phyloP scores from a whole-genome alignment of 805 yeast genomes.

The Lipomyces lipofer region DNA sequence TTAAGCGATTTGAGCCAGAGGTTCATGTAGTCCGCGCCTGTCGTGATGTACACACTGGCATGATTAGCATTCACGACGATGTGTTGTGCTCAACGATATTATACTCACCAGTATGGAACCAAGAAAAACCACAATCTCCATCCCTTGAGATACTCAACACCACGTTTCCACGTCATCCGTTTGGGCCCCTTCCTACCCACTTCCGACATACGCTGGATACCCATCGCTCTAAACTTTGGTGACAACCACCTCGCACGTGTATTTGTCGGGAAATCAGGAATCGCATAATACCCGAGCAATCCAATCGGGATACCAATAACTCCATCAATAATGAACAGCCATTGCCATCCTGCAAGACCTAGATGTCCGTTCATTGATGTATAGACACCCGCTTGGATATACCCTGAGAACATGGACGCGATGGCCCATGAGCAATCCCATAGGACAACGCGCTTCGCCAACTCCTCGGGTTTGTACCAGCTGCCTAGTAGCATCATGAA shows the following conservation, averaged over 20 bases:
- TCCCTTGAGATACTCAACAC: background rate
- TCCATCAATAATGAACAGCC: conserved; percentile 26
- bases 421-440: background rate
- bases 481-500: conserved; percentile 1
- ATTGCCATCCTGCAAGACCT: conserved; percentile 65
- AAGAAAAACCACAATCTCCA: conserved; percentile 20
- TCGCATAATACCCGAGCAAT: conserved; percentile 37
- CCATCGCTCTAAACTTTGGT: conserved; percentile 7
- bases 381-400: conserved; percentile 48
- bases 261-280: conserved; percentile 67
- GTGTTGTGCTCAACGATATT: no score
- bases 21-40: conserved; percentile 34
- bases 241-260: conserved; percentile 53
- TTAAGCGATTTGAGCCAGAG: conserved; percentile 37
- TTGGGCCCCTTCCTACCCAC: conserved; percentile 17
- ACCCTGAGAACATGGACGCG: conserved; percentile 44
- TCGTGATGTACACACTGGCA: conserved; percentile 18
- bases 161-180: conserved; percentile 6
- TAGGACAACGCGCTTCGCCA: conserved; percentile 44
- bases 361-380: conserved; percentile 49
- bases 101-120: conserved; percentile 11
- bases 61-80: no score
- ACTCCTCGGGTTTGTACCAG: conserved; percentile 50
- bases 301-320: conserved; percentile 19
- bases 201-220: conserved; percentile 13